These are phyloP conservation scores for Casuarina cunninghamiana DNA, from an alignment of 306 rosid species.

Conservation along the genomic window DNA sequence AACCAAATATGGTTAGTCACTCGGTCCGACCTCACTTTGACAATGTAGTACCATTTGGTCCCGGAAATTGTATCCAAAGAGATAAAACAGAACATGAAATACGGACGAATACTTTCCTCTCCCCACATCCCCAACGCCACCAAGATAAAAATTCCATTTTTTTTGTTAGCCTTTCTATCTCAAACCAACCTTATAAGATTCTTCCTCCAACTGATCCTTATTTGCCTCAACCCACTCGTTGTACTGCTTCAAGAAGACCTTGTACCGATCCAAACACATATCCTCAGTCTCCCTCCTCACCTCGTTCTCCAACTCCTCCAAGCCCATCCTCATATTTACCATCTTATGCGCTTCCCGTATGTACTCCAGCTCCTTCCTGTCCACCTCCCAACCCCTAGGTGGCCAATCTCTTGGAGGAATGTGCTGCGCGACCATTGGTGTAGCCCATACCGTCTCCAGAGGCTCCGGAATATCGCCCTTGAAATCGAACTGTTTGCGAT, in stretches of 20 bases:
- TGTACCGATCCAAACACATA: conserved; percentile 77
- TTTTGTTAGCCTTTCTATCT: neutral
- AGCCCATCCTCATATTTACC: conserved; percentile 54
- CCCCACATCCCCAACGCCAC: too few relatives aligned
- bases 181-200: conserved; percentile 83
- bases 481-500: conserved; percentile 64
- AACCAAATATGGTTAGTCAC: neutral
- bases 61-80: neutral
- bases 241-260: conserved; percentile 85
- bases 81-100: neutral
- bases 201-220: conserved; percentile 79
- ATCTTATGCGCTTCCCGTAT: conserved; percentile 78
- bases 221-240: conserved; percentile 80
- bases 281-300: conserved; percentile 48
- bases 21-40: neutral
- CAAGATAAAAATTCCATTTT: neutral
- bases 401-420: conserved; percentile 98
- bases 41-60: neutral
- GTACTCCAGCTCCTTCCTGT: conserved; percentile 70
- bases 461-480: conserved; percentile 79
- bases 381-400: conserved; percentile 90
- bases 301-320: conserved; percentile 53
- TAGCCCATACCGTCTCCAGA: conserved; percentile 62
- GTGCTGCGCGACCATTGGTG: conserved; percentile 56
- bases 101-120: neutral